Base-by-base conservation (phyloP, 208 protist genomes). In the Tetramitus jugosus region DNA sequence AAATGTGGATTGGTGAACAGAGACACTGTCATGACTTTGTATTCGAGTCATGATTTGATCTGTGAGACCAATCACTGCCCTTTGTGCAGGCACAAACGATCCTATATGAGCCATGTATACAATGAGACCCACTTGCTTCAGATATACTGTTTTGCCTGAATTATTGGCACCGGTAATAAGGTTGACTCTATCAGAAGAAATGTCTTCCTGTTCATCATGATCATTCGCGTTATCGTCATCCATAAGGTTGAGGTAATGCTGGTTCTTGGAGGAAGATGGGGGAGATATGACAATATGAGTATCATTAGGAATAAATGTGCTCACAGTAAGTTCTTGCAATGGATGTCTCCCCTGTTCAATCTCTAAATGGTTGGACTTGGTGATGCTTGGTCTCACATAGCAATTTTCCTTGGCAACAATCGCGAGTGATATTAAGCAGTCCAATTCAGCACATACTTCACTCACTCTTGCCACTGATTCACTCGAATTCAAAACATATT, bases 41-140 rank as follows among this genome's bases (percentile, higher is more conserved):
- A 90, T 89, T 56, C 87, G 33, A 3, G 87, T 84, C 42, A 85
- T 83, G 17, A 90, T 86, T 13, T 49, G 14, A 64, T 87, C 85
- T 0, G 67, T 60, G 29, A 90, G 7, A 2, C 84, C 85, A 26
- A 90, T 84, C 20, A 61, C 60, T 29, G 81, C 81, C 20, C 81
- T 76, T 4, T 78, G 78, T 39, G 92, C 91, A 8, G 94, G 93
- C n/a, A 97, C 93, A 84, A 91, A 94, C 68, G 82, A 94, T 17
- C 94, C 94, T 8, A 97, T 75, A 68, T 97, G 94, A 0, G 93
- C 90, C 31, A 97, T 81, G 71, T 93, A 93, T 1, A 93, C 88
- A 53, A 94, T 92, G 42, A 94, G 84, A 4, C 88, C 94, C 3
- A 97, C 88, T n/a, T 95, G 89, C 60, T 87, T 87, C 23, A 97